Percentiles rank a stretch among this genome's conserved stretches.
phyloP scores from a whole-genome alignment of 2,329 filamentous ascomycete genomes.

The Ophiognomonia clavigignenti-juglandacearum region DNA sequence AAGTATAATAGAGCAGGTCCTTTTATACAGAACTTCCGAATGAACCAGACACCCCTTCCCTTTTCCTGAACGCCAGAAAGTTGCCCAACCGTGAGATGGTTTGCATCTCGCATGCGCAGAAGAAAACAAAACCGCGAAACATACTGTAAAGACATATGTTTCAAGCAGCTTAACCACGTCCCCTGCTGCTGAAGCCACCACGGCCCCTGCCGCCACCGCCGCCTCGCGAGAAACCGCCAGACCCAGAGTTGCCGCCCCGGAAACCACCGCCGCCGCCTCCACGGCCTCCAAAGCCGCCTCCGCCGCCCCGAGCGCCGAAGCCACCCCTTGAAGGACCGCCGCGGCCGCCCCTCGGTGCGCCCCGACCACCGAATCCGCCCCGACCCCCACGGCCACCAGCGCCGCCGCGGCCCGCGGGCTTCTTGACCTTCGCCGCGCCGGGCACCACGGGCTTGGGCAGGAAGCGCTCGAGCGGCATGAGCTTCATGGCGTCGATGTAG shows the following conservation, averaged over 20 bases:
- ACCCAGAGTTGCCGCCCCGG: constrained; percentile 16
- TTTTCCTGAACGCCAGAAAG: constrained; percentile 17
- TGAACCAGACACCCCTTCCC: constrained; percentile 13
- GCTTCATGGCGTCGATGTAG: constrained; percentile 91
- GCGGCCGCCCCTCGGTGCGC: constrained; percentile 20
- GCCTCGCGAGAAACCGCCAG: constrained; percentile 22
- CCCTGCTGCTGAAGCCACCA: constrained; percentile 29
- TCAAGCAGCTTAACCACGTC: constrained; percentile 7
- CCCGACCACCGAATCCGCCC: constrained; percentile 25
- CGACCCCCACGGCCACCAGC: constrained; percentile 46
- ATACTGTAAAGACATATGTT: too few relatives aligned
- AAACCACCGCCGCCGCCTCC: constrained; percentile 23
- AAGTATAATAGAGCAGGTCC: constrained; percentile 5
- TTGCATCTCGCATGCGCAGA: constrained; percentile 12
- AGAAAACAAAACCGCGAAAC: constrained; percentile 1
- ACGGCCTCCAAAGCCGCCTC: constrained; percentile 22
- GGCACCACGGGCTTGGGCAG: constrained; percentile 78
- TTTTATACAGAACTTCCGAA: constrained; percentile 12
- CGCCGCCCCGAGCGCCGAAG: constrained; percentile 21
- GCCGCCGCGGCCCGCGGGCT: constrained; percentile 56
- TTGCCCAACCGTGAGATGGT: constrained; percentile 13
- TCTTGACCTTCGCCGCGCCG: constrained; percentile 52
- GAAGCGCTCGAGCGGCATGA: constrained; percentile 93
- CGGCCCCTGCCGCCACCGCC: constrained; percentile 29
- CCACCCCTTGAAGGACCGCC: constrained; percentile 25